A percentile compares a stretch with the other conserved stretches of the same genome.
Evolutionary conservation across 177 flowering plant genomes (phyloP).

Genomic region (Vitis hybrid): DNA sequence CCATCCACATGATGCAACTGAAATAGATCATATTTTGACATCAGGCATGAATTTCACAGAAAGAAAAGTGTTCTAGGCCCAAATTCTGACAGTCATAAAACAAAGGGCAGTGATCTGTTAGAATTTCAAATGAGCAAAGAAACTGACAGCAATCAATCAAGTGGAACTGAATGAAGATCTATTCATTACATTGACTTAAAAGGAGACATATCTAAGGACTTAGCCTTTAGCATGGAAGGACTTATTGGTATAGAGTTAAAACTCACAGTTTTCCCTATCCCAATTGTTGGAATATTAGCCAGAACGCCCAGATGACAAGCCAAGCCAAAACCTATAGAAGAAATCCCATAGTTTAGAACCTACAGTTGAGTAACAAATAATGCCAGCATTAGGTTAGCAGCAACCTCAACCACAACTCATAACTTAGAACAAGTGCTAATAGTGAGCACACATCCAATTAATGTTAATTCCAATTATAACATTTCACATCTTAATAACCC

Average conservation of each 20-base stretch:
- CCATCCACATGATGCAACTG: conserved; percentile 96
- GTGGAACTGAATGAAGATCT: too few species aligned
- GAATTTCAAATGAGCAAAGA: too few species aligned
- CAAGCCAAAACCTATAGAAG: conserved; percentile 74
- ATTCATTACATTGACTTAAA: too few species aligned
- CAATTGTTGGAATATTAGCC: conserved; percentile 76
- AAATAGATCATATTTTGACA: conserved; percentile 8
- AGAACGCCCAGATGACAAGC: conserved; percentile 90
- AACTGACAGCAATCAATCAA: too few species aligned
- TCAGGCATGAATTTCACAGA: not conserved
- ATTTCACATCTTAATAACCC: too few species aligned
- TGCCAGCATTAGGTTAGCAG: too few species aligned
- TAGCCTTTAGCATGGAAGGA: not conserved
- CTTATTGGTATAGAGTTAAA: conserved; percentile 1
- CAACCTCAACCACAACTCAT: too few species aligned
- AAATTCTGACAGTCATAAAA: too few species aligned
- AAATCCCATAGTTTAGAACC: not conserved
- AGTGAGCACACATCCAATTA: too few species aligned
- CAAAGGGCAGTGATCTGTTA: too few species aligned
- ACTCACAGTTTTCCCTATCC: conserved; percentile 89
- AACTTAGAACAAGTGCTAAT: too few species aligned
- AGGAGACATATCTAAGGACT: not conserved
- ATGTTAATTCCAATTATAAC: too few species aligned
- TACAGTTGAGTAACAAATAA: not conserved
- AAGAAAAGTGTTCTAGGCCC: not conserved